Percentiles rank a stretch among this genome's conserved stretches.
Evolutionary conservation across 345 rosid species (phyloP).

Genomic region (Laguncularia racemosa): DNA sequence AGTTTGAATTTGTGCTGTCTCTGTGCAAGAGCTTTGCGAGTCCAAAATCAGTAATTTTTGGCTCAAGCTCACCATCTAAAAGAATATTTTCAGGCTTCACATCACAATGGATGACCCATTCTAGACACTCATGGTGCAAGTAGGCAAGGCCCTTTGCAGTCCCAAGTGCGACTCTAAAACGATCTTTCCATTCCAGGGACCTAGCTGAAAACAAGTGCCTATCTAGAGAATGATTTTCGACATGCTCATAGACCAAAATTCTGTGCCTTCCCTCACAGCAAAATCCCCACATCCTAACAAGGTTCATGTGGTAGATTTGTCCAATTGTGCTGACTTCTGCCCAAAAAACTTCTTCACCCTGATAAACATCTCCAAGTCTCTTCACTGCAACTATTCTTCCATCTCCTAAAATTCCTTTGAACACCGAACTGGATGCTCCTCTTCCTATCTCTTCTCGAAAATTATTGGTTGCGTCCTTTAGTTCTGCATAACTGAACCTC

Average conservation of each 20-base stretch:
- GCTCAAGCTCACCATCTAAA: conserved; percentile 34
- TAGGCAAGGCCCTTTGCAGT: conserved; percentile 52
- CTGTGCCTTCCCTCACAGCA: conserved; percentile 34
- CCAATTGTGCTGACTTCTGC: conserved; percentile 49
- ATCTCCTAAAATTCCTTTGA: conserved; percentile 31
- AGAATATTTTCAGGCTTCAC: conserved; percentile 59
- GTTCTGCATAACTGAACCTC: conserved; percentile 25
- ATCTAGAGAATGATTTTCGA: conserved; percentile 41
- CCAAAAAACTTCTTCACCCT: conserved; percentile 40
- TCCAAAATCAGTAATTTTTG: conserved; percentile 50
- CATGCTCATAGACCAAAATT: conserved; percentile 42
- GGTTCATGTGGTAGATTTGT: conserved; percentile 47
- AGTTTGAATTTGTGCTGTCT: conserved; percentile 4
- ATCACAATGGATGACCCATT: conserved; percentile 54
- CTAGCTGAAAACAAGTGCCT: conserved; percentile 27
- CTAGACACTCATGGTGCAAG: conserved; percentile 55
- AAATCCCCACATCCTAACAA: conserved; percentile 46
- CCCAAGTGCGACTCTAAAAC: conserved; percentile 49
- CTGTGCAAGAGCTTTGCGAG: conserved; percentile 37
- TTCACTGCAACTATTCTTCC: conserved; percentile 43
- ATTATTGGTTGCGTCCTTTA: conserved; percentile 26
- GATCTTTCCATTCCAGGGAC: conserved; percentile 34
- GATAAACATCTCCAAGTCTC: conserved; percentile 31
- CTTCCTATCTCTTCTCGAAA: conserved; percentile 35
- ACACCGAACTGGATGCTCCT: conserved; percentile 46